These are phyloP conservation scores for Phytophthora nicotianae DNA, from an alignment of 352 stramenopile species.

Conservation along the genomic window DNA sequence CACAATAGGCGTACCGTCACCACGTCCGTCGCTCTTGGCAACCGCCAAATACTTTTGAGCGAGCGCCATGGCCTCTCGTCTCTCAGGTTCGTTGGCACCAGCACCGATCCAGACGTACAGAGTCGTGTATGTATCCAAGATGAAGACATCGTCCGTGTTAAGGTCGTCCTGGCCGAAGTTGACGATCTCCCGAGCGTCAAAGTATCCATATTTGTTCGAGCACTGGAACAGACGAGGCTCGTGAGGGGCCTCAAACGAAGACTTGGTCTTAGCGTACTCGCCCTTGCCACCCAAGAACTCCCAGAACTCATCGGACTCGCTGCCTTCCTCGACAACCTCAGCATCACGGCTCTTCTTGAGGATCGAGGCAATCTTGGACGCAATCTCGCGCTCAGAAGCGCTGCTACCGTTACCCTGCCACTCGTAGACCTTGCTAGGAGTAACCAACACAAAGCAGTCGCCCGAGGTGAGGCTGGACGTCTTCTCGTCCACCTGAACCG, in stretches of 20 bases:
- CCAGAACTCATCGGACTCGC: slow-evolving; percentile 84
- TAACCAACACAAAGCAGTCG: slow-evolving; percentile 87
- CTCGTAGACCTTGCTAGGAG: slow-evolving; percentile 69
- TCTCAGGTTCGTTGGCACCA: slow-evolving; percentile 77
- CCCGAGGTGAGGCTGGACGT: slow-evolving; percentile 88
- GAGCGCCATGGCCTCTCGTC: slow-evolving; percentile 63
- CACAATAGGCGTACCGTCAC: slow-evolving; percentile 83
- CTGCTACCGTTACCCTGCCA: slow-evolving; percentile 81
- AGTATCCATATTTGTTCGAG: slow-evolving; percentile 89
- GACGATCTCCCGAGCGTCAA: slow-evolving; percentile 85
- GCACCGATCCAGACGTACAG: slow-evolving; percentile 92
- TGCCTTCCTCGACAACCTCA: slow-evolving; percentile 60
- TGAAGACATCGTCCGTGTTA: slow-evolving; percentile 91
- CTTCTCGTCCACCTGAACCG: slow-evolving; percentile 78
- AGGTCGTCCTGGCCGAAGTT: slow-evolving; percentile 92
- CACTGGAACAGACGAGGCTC: slow-evolving; percentile 90
- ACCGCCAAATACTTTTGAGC: slow-evolving; percentile 77
- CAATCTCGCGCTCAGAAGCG: slow-evolving; percentile 63
- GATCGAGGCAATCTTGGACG: slow-evolving; percentile 61
- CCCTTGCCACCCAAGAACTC: slow-evolving; percentile 81
- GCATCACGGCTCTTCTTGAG: slow-evolving; percentile 62
- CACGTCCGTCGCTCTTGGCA: slow-evolving; percentile 82
- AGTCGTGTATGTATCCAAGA: slow-evolving; percentile 90
- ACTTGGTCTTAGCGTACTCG: slow-evolving; percentile 70
- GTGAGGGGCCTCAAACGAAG: slow-evolving; percentile 68